A percentile compares a stretch with the other conserved stretches of the same genome.
These are phyloP conservation scores for Lepraria neglecta DNA, from an alignment of 495 filamentous ascomycete genomes.

Conservation along the genomic window DNA sequence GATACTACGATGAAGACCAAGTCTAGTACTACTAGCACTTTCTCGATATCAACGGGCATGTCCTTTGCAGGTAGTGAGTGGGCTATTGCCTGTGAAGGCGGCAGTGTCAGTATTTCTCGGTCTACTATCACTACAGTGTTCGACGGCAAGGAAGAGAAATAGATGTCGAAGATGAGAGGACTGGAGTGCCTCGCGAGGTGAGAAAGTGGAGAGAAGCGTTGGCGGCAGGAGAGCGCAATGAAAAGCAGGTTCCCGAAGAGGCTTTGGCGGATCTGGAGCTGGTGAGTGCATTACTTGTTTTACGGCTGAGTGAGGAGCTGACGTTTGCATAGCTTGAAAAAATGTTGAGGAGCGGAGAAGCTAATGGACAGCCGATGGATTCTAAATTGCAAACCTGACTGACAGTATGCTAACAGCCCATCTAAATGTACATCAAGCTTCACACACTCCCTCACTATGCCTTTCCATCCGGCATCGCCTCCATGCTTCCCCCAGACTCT, in stretches of 20 bases:
- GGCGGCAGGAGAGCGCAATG: slow-evolving; percentile 12
- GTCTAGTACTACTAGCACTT: slow-evolving; percentile 17
- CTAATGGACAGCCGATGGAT: slow-evolving; percentile 11
- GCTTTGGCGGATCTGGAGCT: slow-evolving; percentile 21
- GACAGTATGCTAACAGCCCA: not conserved
- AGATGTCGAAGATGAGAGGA: slow-evolving; percentile 11
- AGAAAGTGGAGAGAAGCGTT: slow-evolving; percentile 18
- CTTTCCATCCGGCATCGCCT: not conserved
- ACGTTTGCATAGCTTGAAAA: slow-evolving; percentile 10
- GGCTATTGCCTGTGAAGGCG: slow-evolving; percentile 20
- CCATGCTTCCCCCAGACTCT: not conserved
- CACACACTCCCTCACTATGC: not conserved
- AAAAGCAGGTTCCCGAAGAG: slow-evolving; percentile 18
- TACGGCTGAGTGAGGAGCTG: slow-evolving; percentile 29
- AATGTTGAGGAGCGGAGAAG: slow-evolving; percentile 21
- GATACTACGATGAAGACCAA: slow-evolving; percentile 14
- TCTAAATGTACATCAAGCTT: slow-evolving; percentile 1
- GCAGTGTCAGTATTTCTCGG: slow-evolving; percentile 17
- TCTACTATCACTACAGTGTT: slow-evolving; percentile 8
- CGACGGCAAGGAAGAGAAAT: slow-evolving; percentile 17
- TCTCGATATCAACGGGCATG: slow-evolving; percentile 21
- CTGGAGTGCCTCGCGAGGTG: slow-evolving; percentile 28
- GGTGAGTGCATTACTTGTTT: slow-evolving; percentile 45
- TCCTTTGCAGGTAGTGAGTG: slow-evolving; percentile 15
- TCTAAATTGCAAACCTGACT: slow-evolving; percentile 11